Percentiles rank a stretch among this genome's conserved stretches.
Conservation (phyloP, 1,139 yeast genomes). For the Trichomonascaceae sp. region DNA sequence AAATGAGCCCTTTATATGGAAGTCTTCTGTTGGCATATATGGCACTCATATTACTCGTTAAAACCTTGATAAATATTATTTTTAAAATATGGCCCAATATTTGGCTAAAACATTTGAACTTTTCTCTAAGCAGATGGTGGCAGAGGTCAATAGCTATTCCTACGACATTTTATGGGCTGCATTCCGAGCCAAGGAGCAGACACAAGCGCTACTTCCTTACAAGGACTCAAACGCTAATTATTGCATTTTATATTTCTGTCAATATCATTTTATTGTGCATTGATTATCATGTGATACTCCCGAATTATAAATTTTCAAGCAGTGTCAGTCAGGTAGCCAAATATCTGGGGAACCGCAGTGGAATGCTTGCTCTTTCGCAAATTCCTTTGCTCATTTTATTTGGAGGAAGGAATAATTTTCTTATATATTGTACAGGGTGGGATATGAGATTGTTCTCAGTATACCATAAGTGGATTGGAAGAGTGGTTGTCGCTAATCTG, state of each 20-base stretch:
- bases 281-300: slow-evolving; percentile 13
- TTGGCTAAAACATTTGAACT: slow-evolving; percentile 25
- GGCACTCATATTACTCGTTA: slow-evolving; percentile 27
- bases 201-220: slow-evolving; percentile 23
- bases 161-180: slow-evolving; percentile 23
- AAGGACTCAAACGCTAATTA: slow-evolving; percentile 35
- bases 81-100: slow-evolving; percentile 30
- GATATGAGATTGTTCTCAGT: slow-evolving; percentile 53
- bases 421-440: slow-evolving; percentile 54
- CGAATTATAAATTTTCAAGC: slow-evolving; percentile 14
- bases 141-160: slow-evolving; percentile 27
- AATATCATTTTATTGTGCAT: slow-evolving; percentile 17
- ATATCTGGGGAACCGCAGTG: slow-evolving; percentile 47
- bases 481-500: slow-evolving; percentile 43
- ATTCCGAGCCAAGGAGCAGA: slow-evolving; percentile 21
- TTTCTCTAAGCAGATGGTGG: slow-evolving; percentile 28
- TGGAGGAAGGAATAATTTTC: slow-evolving; percentile 58
- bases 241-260: slow-evolving; percentile 42
- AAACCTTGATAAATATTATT: slow-evolving; percentile 11
- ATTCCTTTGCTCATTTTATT: slow-evolving; percentile 49
- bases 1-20: slow-evolving; percentile 8
- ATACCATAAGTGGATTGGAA: slow-evolving; percentile 55
- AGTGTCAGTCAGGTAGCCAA: slow-evolving; percentile 19
- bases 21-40: slow-evolving; percentile 21
- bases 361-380: slow-evolving; percentile 45